phyloP scores from a whole-genome alignment of 2,329 filamentous ascomycete species.

The Curvularia sp. region DNA sequence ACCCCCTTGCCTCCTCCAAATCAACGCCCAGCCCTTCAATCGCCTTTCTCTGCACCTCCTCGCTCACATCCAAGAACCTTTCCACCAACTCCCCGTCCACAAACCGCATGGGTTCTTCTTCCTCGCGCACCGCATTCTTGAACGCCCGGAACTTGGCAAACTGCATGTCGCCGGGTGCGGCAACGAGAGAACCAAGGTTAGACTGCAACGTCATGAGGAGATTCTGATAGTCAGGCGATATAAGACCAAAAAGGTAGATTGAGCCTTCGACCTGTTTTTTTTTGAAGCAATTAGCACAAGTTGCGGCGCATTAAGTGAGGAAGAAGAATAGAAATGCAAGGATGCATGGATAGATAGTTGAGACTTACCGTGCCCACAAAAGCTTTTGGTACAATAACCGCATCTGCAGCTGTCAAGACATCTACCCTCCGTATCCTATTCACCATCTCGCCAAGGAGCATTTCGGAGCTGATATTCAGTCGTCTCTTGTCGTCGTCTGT shows the following conservation, averaged over 20 bases:
- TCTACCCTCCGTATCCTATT: constrained; percentile 82
- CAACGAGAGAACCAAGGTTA: constrained; percentile 70
- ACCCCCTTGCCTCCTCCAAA: constrained; percentile 65
- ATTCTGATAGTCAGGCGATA: constrained; percentile 75
- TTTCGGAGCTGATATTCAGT: constrained; percentile 78
- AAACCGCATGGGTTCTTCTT: constrained; percentile 81
- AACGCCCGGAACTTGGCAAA: constrained; percentile 86
- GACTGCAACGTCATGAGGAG: constrained; percentile 82
- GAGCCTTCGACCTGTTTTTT: constrained; percentile 80
- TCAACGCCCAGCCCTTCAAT: constrained; percentile 62
- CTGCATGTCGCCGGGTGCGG: constrained; percentile 73
- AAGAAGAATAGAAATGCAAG: background rate
- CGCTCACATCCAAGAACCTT: constrained; percentile 75
- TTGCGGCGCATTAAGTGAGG: background rate
- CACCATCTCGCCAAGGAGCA: constrained; percentile 90
- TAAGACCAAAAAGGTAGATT: constrained; percentile 86
- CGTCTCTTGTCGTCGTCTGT: constrained; percentile 75
- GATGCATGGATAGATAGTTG: background rate
- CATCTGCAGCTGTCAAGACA: constrained; percentile 68
- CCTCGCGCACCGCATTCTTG: constrained; percentile 72
- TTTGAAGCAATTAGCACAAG: constrained; percentile 49
- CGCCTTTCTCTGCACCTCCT: constrained; percentile 63
- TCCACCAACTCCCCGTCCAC: constrained; percentile 93
- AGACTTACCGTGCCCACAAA: constrained; percentile 83
- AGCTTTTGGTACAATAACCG: constrained; percentile 78